phyloP scores from a whole-genome alignment of 495 filamentous ascomycete species.

The Amniculicola lignicola region DNA sequence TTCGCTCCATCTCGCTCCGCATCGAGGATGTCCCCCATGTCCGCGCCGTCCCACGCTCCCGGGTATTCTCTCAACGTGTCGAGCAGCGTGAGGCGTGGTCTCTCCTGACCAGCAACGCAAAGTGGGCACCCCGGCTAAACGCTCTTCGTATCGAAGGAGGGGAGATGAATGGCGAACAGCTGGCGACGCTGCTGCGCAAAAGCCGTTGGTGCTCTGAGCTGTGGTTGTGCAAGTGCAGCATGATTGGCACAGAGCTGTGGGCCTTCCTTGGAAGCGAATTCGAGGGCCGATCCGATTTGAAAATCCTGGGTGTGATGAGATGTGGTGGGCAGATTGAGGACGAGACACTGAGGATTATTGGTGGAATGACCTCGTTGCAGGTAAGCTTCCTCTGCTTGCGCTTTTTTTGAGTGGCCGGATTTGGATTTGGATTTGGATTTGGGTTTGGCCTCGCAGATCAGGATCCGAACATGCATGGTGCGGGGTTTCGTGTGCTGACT shows the following conservation, averaged over 20 bases:
- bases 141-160: constrained; percentile 27
- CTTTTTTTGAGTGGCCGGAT: neutral
- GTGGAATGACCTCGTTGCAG: constrained; percentile 19
- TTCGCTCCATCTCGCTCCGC: constrained; percentile 30
- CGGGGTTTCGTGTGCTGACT: neutral
- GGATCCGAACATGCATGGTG: neutral
- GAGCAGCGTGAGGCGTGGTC: constrained; percentile 26
- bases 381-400: constrained; percentile 14
- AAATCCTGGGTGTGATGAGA: constrained; percentile 21
- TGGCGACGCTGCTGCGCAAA: constrained; percentile 5
- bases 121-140: constrained; percentile 16
- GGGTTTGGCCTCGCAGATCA: no score
- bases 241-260: constrained; percentile 29
- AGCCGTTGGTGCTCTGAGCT: constrained; percentile 20
- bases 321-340: constrained; percentile 26
- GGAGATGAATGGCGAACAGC: constrained; percentile 10
- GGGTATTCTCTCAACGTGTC: neutral
- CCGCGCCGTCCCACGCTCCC: neutral
- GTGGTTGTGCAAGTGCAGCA: constrained; percentile 32
- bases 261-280: constrained; percentile 25
- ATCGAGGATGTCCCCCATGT: constrained; percentile 30
- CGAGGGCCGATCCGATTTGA: constrained; percentile 13
- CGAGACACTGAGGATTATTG: constrained; percentile 25
- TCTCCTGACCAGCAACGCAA: constrained; percentile 10
- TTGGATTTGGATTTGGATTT: no score